Base-by-base conservation (phyloP, 768 basidiomycete genomes). In the Pholiota microspora region DNA sequence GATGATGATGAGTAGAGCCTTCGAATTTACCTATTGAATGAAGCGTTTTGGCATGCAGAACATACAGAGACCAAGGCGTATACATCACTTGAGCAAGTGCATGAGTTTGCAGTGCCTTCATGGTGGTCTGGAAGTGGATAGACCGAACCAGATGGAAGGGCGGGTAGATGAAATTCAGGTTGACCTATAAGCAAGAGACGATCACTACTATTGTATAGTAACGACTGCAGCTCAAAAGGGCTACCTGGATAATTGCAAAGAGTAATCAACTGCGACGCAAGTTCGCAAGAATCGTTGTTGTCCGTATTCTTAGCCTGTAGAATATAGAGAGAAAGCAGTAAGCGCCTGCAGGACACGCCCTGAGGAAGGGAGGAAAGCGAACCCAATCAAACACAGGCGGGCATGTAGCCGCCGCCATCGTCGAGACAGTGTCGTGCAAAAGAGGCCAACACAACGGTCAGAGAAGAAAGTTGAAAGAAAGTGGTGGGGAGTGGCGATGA, bases 31-130 rank as follows among this genome's bases (percentile, higher is more conserved):
- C 51, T 53, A 28, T 23, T n/a, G 24, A 47, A 55, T 1, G 1
- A 2, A 8, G 34, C 59, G 9, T 45, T 35, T 28, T 70, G 68
- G 51, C 72, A 73, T n/a, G 62, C 64, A 16, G 56, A 66, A 56
- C 72, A 73, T 18, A 71, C 71, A 38, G 69, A 64, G 28, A 69
- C 59, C 7, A 73, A 61, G 8, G 67, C 67, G 55, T 71, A 73
- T 10, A 70, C 62, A n/a, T 67, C 66, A 10, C 61, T 61, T 21
- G 66, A 69, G 56, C 71, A 73, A 32, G 65, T 56, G 58, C 71
- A 71, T 12, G 53, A 53, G 15, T 60, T 38, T 67, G 68, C 36
- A 62, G 61, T 32, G 27, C 23, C 40, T n/a, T n/a, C n/a, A n/a
- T n/a, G n/a, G 56, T 55, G 18, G 32, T 28, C 12, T n/a, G 38